Conservation (phyloP, 192 early-diverging fungal genomes). For the Podila verticillata region DNA sequence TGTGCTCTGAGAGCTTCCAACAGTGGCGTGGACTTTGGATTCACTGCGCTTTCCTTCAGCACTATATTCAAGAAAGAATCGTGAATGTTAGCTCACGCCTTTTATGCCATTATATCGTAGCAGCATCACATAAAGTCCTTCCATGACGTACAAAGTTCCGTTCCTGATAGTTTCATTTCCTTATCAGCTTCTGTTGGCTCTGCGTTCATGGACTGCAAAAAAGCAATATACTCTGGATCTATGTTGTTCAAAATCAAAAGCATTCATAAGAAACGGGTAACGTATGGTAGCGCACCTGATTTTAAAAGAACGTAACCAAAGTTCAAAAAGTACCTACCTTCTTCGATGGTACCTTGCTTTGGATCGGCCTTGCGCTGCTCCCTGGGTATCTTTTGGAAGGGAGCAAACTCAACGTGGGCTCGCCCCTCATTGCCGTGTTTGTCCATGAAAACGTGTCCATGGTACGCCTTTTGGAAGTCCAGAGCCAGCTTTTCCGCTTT, state of each 20-base stretch:
- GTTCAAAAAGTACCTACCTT: conserved; percentile 57
- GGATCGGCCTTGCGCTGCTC: conserved; percentile 70
- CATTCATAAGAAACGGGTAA: background rate
- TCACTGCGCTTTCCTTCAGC: conserved; percentile 45
- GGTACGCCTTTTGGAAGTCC: conserved; percentile 78
- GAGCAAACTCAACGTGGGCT: conserved; percentile 84
- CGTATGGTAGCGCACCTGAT: background rate
- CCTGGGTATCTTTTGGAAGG: conserved; percentile 77
- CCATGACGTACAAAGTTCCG: conserved; percentile 60
- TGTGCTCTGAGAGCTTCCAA: conserved; percentile 77
- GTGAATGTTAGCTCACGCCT: conserved; percentile 1
- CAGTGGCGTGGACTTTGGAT: conserved; percentile 80
- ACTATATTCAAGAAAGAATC: conserved; percentile 18
- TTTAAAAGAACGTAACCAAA: background rate
- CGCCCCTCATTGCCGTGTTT: conserved; percentile 71
- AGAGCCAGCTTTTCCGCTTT: conserved; percentile 70
- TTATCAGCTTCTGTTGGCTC: conserved; percentile 56
- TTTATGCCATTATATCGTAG: no score
- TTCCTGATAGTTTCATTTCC: conserved; percentile 53
- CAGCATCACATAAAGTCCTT: no score
- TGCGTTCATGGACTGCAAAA: conserved; percentile 73
- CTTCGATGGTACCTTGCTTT: conserved; percentile 81
- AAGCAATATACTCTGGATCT: conserved; percentile 83
- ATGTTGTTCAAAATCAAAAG: background rate
- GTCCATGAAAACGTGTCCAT: conserved; percentile 83